Base-by-base conservation (phyloP, 306 rosid genomes). In the Dalbergia cochinchinensis region DNA sequence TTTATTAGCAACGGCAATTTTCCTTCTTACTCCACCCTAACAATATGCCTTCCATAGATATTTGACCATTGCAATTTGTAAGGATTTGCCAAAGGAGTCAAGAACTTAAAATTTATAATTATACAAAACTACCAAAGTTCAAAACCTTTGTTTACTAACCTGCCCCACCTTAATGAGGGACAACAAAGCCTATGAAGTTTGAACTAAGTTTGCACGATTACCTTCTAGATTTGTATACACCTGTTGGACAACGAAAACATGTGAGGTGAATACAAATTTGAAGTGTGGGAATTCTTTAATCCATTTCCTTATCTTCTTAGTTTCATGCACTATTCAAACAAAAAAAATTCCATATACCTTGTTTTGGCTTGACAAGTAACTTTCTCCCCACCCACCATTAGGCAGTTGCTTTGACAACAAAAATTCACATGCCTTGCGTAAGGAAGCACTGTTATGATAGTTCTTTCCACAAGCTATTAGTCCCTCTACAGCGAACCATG, bases 361-460 rank as follows among this genome's bases (percentile, higher is more conserved):
- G 74, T 90, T 83, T 69, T 78, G 87, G 80, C 91, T 71, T 9
- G 97, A 86, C 71, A 90, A 86, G 77, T 92, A 88, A 78, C 95
- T 89, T 76, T 92, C 97, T 47, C 97, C 97, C 97, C 97, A 92
- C 0, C 96, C 96, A 73, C 96, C 97, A 69, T 83, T 67, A 1
- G 90, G 83, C 8, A 90, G 85, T 69, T 92, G 94, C 78, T 90
- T 92, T 64, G 94, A 90, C n/a, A 92, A 65, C 34, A 92, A 63
- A 74, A 89, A 92, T 2, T 74, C 19, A 74, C 93, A 87, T 44
- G 96, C 94, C 78, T 78, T 87, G 62, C 88, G 86, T 62, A 92
- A 51, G 35, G 80, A 45, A 42, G 69, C 69, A 69, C 94, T 53
- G 41, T 80, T 89, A 2, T 26, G 72, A 53, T 83, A 87, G 37